Evolutionary conservation across 441 rosid genomes (phyloP).

Genomic region (Bocquillonia castaneifolia): DNA sequence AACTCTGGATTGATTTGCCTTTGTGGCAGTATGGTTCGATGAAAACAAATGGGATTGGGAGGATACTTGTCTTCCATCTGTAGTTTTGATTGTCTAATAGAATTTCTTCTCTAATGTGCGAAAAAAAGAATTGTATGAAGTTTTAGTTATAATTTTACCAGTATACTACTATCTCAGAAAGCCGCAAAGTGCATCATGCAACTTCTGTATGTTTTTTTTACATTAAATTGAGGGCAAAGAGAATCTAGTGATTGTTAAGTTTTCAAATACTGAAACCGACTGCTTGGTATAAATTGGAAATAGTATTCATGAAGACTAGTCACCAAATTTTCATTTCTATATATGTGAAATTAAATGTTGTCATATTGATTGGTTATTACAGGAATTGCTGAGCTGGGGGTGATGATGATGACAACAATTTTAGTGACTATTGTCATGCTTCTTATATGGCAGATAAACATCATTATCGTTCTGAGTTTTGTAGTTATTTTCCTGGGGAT

Average conservation of each 20-base stretch:
- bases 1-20: neutral
- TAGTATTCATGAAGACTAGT: neutral
- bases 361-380: constrained; percentile 27
- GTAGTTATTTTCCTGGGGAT: constrained; percentile 63
- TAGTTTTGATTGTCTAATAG: no score
- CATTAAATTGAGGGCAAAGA: neutral
- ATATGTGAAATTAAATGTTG: constrained; percentile 6
- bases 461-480: constrained; percentile 62
- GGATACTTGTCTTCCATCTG: no score
- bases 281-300: neutral
- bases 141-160: neutral
- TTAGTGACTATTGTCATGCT: constrained; percentile 93
- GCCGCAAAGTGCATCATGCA: no score
- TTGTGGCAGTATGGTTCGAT: neutral
- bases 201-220: neutral
- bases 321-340: neutral
- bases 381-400: constrained; percentile 96
- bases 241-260: neutral
- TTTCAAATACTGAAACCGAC: neutral
- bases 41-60: neutral
- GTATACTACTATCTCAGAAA: no score
- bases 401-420: constrained; percentile 96
- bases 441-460: constrained; percentile 97
- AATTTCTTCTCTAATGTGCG: neutral
- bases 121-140: neutral